A percentile compares a stretch with the other conserved stretches of the same genome.
These are phyloP conservation scores for Plenodomus biglobosus DNA, from an alignment of 2,329 filamentous ascomycete genomes.

Conservation along the genomic window DNA sequence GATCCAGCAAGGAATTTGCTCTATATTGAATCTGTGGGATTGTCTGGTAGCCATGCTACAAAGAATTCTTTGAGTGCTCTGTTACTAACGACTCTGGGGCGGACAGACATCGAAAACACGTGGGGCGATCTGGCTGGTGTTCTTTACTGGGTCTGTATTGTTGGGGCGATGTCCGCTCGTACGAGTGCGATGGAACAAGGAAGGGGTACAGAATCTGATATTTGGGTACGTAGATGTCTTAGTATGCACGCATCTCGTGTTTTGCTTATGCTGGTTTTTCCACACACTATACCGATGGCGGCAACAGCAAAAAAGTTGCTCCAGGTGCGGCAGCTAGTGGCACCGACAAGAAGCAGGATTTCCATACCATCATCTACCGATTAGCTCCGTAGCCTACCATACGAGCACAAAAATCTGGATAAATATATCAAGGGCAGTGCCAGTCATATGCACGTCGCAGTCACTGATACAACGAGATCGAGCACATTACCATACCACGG, in stretches of 20 bases:
- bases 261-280: conserved; percentile 30
- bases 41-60: neutral
- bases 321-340: conserved; percentile 24
- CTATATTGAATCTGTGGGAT: conserved; percentile 1
- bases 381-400: too few relatives aligned
- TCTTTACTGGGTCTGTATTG: conserved; percentile 37
- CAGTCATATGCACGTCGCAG: too few relatives aligned
- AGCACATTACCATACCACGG: too few relatives aligned
- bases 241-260: conserved; percentile 33
- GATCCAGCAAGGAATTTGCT: conserved; percentile 18
- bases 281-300: conserved; percentile 24
- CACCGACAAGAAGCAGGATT: neutral
- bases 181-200: conserved; percentile 12
- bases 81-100: conserved; percentile 26
- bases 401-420: too few relatives aligned
- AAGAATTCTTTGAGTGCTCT: conserved; percentile 12
- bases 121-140: conserved; percentile 40
- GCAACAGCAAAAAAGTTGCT: conserved; percentile 18
- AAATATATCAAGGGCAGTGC: too few relatives aligned
- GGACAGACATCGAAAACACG: conserved; percentile 26
- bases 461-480: too few relatives aligned
- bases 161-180: conserved; percentile 37
- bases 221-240: conserved; percentile 31
- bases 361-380: neutral
- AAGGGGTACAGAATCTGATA: conserved; percentile 7